Evolutionary conservation across 83 land plant genomes (phyloP), one percentile per base, ranked within the genome.

Genomic region (Picea abies): DNA sequence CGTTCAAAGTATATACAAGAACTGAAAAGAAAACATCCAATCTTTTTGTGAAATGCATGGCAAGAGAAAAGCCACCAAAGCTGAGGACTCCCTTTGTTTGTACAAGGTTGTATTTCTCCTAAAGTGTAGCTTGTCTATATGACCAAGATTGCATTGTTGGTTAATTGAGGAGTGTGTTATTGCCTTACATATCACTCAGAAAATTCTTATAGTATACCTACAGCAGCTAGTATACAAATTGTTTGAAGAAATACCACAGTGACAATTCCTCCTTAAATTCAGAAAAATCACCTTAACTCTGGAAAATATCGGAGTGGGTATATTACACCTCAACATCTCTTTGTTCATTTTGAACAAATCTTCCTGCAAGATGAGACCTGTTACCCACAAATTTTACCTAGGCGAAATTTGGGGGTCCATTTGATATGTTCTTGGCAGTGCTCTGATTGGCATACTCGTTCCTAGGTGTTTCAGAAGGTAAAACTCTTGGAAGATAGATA

Each of bases 1-100:
- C 8, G 8, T 76, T 64, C 76, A 83, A 72, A 72, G 19, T 12
- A 58, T 12, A 81, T 7, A 41, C 4, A 84, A 19, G 39, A 82
- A 7, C 71, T 32, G 29, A 62, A 73, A 66, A 49, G 35, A 81
- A 66, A 81, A 32, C 69, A 37, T 47, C 15, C 79, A 75, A 23
- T 32, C 19, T 26, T 15, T 15, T 52, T 22, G 20, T 49, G 56
- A 49, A 49, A 49, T 41, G 6, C 56, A 49, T 10, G 56, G 11
- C 56, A 49, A 49, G 12, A 23, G 12, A 67, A 67, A 5, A 67
- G 25, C 22, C 29, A 23, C 70, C 70, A 67, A 67, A 67, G 3
- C 14, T 23, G 29, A 25, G 22, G 70, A 25, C 70, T 67, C 70
- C 4, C 37, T 67, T 67, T 2, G 22, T 12, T 67, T 15, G 3